Evolutionary conservation across 1,284 basidiomycete genomes (phyloP).

Genomic region (Cutaneotrichosporon spelunceum): DNA sequence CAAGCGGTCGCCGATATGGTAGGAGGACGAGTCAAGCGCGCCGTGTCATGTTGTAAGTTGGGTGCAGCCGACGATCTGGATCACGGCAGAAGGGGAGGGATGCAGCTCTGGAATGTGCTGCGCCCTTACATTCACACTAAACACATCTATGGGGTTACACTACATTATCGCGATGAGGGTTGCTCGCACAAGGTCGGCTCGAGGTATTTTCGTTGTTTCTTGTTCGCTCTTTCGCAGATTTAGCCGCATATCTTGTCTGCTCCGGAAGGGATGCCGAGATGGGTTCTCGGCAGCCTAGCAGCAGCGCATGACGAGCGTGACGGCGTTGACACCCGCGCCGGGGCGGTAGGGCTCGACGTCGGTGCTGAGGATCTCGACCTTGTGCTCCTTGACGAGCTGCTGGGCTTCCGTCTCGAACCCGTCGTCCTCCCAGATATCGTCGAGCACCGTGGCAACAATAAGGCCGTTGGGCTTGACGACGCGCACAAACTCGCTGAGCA

Average conservation of each 20-base stretch:
- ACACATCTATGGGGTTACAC: too few species aligned
- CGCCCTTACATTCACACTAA: too few species aligned
- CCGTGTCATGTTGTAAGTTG: too few species aligned
- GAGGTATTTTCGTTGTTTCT: too few species aligned
- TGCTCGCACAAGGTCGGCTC: too few species aligned
- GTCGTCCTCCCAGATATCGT: constrained; percentile 15
- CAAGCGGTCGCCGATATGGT: constrained; percentile 1
- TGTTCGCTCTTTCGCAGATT: not conserved
- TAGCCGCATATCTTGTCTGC: not conserved
- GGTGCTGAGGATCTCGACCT: not conserved
- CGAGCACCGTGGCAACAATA: constrained; percentile 16
- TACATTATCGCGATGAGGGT: too few species aligned
- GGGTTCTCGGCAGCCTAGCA: not conserved
- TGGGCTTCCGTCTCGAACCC: constrained; percentile 1
- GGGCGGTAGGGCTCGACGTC: constrained; percentile 15
- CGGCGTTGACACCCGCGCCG: constrained; percentile 9
- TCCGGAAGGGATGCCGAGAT: not conserved
- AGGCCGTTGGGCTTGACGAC: constrained; percentile 8
- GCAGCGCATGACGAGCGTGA: constrained; percentile 7
- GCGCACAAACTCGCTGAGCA: constrained; percentile 15
- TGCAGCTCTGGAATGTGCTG: too few species aligned
- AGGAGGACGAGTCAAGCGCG: too few species aligned
- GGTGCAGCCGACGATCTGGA: too few species aligned
- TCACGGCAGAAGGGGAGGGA: too few species aligned
- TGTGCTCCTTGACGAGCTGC: not conserved